Base-by-base conservation (phyloP, 495 filamentous ascomycete genomes). In the Annulohypoxylon moriforme region DNA sequence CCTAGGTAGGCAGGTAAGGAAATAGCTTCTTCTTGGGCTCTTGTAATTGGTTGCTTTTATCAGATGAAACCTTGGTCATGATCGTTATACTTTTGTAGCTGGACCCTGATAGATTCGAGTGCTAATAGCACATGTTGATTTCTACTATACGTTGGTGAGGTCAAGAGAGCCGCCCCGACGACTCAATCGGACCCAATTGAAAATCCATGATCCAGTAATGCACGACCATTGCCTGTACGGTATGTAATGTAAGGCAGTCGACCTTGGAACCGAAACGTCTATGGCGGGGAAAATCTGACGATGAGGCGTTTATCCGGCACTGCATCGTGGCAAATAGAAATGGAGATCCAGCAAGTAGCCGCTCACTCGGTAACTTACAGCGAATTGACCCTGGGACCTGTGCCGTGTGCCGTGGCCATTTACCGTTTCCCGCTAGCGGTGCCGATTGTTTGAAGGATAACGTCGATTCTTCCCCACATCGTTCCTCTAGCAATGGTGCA, bases 361-460 rank as follows among this genome's bases (percentile, higher is more conserved):
- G 58, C 29, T 64, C 60, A 52, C 71, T 69, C 71, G 71, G 71
- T 69, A 73, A 49, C 61, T 60, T 58, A 29, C 36, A 40, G 57
- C 33, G 52, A 75, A 72, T 75, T 72, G 44, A 69, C 68, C 68
- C 22, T 20, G 60, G 31, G 46, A 72, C 68, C 68, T 72, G 44
- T 66, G 56, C 72, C 72, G 68, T 40, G 14, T 62, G 65, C 73
- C 61, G 58, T 63, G 55, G 24, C 31, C 60, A 78, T 74, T 60
- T 78, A 76, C 76, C 76, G 76, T 72, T 60, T 77, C 74, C 76
- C 76, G 76, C 69, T 29, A 64, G 65, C 56, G 68, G 70, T 76
- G 71, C 74, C 76, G 75, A 77, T 56, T 36, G 16, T 53, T 16
- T 16, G 20, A 46, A 56, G 40, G 47, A 65, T 68, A 71, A 74